Base-by-base conservation (phyloP, 1,284 basidiomycete species). In the Ceratobasidium sp. region DNA sequence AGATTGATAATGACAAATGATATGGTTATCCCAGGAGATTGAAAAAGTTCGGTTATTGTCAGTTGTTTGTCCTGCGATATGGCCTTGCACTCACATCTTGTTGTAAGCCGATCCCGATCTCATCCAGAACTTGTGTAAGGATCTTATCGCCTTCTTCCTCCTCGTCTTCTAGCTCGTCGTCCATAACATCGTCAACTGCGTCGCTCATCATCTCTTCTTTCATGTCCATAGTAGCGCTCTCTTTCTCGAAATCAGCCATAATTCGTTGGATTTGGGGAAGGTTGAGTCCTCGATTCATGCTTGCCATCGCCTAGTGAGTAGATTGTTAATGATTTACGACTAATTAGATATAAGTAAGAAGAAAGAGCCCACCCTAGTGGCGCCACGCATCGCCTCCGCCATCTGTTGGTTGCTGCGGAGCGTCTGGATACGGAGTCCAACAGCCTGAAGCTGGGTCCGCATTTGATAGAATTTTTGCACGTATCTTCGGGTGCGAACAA, bases 121-220 rank as follows among this genome's bases (percentile, higher is more conserved):
- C 98, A 82, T 99, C 98, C 66, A 99, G 87, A 42, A 99, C 97
- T 85, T 99, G 93, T 83, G 95, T 97, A 81, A 99, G 86, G 80
- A 99, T 98, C 88, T 95, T 95, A 85, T 99, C 97, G 39, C 97
- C 93, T 83, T 99, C 97, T 82, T 95, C 95, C 82, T 99, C 97
- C 85, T 98, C 97, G 72, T 97, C 97, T 81, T 97, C 96, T 53
- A 88, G 88, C 28, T 96, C 95, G 69, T 95, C 95, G 83, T 98
- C 97, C 96, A 99, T 99, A 53, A 97, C 97, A 83, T 98, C 97
- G 86, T 99, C 98, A 10, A 99, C 94, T 0, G 97, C 95, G 80
- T 99, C 98, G 53, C 94, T 95, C 97, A 99, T 99, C 94, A 99
- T 98, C 85, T 98, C 97, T 86, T 99, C 98, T 86, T 99, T 99